Conservation (phyloP, 352 stramenopile genomes). For the Hyaloperonospora arabidopsidis region DNA sequence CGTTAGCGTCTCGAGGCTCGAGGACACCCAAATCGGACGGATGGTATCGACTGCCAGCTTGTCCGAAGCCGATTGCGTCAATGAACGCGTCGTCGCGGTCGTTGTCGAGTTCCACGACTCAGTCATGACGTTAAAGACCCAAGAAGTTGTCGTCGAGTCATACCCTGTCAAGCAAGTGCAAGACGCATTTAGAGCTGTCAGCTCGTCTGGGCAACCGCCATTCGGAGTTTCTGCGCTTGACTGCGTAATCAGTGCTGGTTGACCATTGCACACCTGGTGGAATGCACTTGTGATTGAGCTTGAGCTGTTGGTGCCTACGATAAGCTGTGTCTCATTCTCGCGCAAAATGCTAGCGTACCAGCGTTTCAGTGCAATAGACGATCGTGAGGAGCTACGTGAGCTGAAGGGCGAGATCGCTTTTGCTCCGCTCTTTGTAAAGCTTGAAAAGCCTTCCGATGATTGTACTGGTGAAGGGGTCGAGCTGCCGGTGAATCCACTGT, state of each 20-base stretch:
- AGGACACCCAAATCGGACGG: slow-evolving; percentile 28
- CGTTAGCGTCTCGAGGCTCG: slow-evolving; percentile 22
- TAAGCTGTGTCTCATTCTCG: slow-evolving; percentile 32
- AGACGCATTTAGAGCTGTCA: slow-evolving; percentile 32
- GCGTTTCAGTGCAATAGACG: slow-evolving; percentile 15
- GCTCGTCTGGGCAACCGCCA: slow-evolving; percentile 27
- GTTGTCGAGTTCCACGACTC: slow-evolving; percentile 16
- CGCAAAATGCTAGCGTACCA: slow-evolving; percentile 29
- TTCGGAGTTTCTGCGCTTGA: slow-evolving; percentile 25
- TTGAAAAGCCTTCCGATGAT: slow-evolving; percentile 9
- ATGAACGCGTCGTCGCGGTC: slow-evolving; percentile 10
- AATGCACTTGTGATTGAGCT: background rate
- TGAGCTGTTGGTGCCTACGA: slow-evolving; percentile 14
- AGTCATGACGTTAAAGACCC: slow-evolving; percentile 24
- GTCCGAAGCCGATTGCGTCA: slow-evolving; percentile 21
- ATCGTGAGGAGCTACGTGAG: slow-evolving; percentile 11
- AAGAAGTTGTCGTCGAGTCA: slow-evolving; percentile 17
- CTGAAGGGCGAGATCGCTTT: slow-evolving; percentile 2
- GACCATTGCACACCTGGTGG: slow-evolving; percentile 24
- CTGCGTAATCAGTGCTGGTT: slow-evolving; percentile 28
- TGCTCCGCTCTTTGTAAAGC: slow-evolving; percentile 2
- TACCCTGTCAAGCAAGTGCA: slow-evolving; percentile 36
- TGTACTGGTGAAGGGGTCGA: slow-evolving; percentile 1
- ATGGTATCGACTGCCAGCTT: slow-evolving; percentile 24
- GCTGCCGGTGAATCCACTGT: slow-evolving; percentile 7